These are phyloP conservation scores for Paramicrosporidium saccamoebae DNA, from an alignment of 371 early-diverging fungal genomes.

Conservation along the genomic window DNA sequence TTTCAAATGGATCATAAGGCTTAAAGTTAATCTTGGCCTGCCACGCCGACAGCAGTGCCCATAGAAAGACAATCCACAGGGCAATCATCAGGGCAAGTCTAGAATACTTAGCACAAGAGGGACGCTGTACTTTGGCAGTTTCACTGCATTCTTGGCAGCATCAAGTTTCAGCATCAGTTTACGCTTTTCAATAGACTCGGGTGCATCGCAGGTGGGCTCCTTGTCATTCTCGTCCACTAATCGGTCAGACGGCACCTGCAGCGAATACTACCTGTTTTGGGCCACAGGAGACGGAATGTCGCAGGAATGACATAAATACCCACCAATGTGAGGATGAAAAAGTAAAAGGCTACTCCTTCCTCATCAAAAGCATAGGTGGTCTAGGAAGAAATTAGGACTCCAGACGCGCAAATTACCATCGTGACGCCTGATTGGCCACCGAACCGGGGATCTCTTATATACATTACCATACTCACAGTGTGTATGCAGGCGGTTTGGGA, in stretches of 20 bases:
- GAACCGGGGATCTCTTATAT: too few species aligned
- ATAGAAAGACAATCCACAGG: conserved; percentile 21
- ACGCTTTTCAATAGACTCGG: neutral
- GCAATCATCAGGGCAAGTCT: conserved; percentile 5
- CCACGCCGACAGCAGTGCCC: conserved; percentile 36
- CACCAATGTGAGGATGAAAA: conserved; percentile 51
- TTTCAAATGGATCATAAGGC: conserved; percentile 67
- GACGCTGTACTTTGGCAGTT: conserved; percentile 7
- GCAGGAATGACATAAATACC: conserved; percentile 38
- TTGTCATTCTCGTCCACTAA: neutral
- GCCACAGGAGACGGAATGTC: conserved; percentile 15
- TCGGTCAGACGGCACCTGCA: neutral
- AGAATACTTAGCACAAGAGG: conserved; percentile 5
- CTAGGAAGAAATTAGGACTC: too few species aligned
- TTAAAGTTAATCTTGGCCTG: conserved; percentile 27
- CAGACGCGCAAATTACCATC: too few species aligned
- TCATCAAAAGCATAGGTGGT: conserved; percentile 84
- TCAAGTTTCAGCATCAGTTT: conserved; percentile 1
- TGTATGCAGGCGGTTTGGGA: too few species aligned
- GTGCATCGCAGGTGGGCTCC: neutral
- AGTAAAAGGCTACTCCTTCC: conserved; percentile 67
- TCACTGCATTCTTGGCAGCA: conserved; percentile 2
- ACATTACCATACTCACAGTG: too few species aligned
- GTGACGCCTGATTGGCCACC: too few species aligned
- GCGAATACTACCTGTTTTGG: conserved; percentile 9